Evolutionary conservation across 164 flowering plant species (phyloP).

Genomic region (Piper longum): DNA sequence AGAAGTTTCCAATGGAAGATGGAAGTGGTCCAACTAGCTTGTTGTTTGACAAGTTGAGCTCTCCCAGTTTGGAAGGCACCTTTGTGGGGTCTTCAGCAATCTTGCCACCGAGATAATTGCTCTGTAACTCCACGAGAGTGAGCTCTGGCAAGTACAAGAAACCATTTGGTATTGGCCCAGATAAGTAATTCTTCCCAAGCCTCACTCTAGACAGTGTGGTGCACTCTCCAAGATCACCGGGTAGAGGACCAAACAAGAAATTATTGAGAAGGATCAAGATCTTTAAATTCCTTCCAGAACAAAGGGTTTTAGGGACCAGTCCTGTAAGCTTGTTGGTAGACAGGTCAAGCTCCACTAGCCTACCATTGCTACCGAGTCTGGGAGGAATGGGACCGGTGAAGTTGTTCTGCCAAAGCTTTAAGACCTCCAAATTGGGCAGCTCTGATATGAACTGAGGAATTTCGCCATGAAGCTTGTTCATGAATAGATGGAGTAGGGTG

Average conservation of each 20-base stretch:
- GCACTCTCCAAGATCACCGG: conserved; percentile 57
- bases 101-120: conserved; percentile 52
- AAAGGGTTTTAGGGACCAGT: conserved; percentile 44
- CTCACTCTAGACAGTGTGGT: conserved; percentile 50
- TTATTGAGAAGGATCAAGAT: conserved; percentile 65
- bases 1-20: conserved; percentile 55
- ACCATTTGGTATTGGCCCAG: conserved; percentile 79
- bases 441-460: not conserved
- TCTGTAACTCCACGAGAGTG: conserved; percentile 66
- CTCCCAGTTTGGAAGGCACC: conserved; percentile 35
- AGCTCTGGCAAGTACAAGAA: conserved; percentile 51
- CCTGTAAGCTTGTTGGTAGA: conserved; percentile 82
- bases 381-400: not conserved
- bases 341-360: conserved; percentile 36
- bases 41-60: conserved; percentile 71
- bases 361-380: not conserved
- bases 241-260: conserved; percentile 72
- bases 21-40: conserved; percentile 58
- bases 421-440: not conserved
- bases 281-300: conserved; percentile 43
- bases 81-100: conserved; percentile 34
- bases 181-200: conserved; percentile 70
- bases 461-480: conserved; percentile 61
- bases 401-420: conserved; percentile 2
- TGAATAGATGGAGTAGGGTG: conserved; percentile 19